Base-by-base conservation (phyloP, 2,329 filamentous ascomycete genomes). In the Allantophomopsis lycopodina region DNA sequence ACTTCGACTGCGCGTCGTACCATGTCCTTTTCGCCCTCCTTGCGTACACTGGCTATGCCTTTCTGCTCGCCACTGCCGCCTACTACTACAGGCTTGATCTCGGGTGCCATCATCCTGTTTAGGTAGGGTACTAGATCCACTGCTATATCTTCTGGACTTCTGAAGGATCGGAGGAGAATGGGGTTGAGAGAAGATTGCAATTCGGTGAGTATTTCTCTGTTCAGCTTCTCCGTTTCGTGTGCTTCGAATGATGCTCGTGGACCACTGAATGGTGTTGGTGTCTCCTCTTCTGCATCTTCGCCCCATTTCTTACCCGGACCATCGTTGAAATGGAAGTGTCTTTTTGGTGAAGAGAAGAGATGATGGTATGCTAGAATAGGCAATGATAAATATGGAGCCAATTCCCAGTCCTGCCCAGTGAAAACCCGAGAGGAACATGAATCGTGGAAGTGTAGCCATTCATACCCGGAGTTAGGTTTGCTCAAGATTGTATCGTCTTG, bases 371-470 rank as follows among this genome's bases (percentile, higher is more conserved):
- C 91, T 2, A 96, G 71, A 13, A 91, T 73, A 0, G 89, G 80
- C 48, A 91, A 83, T 51, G 79, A 84, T 37, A 96, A 72, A 56
- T 98, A 98, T 0, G 85, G 79, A 1, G 73, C 75, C 13, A 98
- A 65, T 58, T 98, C 91, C 83, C 91, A 98, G 41, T 94, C 88
- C 56, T 95, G 89, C 43, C 74, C 79, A n/a, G 76, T 65, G 55
- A 79, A 93, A 1, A 96, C 71, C 32, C 79, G 76, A 1, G 79
- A 78, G 17, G 85, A 86, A 46, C 94, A 78, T 1, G 68, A 66
- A 52, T 96, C 91, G 59, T 95, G 84, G 60, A 98, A 96, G 57
- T 93, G 70, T 40, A 98, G 73, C 91, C 91, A 98, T 53, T 95
- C 89, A 58, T 94, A 94, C 5, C 57, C 57, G 1, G 73, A 65